Evolutionary conservation across 495 filamentous ascomycete species (phyloP).

Genomic region (Physcia stellaris): DNA sequence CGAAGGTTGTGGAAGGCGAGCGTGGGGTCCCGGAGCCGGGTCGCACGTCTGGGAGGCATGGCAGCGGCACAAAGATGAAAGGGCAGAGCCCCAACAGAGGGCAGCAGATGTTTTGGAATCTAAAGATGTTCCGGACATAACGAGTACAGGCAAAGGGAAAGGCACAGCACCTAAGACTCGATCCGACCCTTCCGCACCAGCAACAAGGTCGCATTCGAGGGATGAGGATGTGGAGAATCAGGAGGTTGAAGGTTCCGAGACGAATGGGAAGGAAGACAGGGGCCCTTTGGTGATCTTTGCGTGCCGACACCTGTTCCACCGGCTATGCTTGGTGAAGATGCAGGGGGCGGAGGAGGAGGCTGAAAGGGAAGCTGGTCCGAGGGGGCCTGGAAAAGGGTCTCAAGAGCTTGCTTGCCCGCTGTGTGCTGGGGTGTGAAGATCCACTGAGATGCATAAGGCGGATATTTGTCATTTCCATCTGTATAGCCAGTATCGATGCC

Average conservation of each 20-base stretch:
- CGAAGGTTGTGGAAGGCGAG: constrained; percentile 66
- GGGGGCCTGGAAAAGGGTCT: too few species aligned
- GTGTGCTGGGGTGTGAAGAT: too few species aligned
- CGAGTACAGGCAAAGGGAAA: constrained; percentile 19
- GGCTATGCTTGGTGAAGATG: constrained; percentile 28
- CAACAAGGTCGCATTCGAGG: neutral
- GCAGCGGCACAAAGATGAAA: constrained; percentile 44
- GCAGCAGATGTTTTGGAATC: constrained; percentile 1
- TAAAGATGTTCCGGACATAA: constrained; percentile 17
- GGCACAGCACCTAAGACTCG: constrained; percentile 19
- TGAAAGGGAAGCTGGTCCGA: neutral
- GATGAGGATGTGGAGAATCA: constrained; percentile 2
- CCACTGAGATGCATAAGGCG: too few species aligned
- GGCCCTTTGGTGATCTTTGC: constrained; percentile 36
- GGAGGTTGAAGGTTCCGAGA: neutral
- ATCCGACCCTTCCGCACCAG: neutral
- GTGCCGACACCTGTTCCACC: constrained; percentile 42
- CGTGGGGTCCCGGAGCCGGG: constrained; percentile 83
- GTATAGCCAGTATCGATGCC: too few species aligned
- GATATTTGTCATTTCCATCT: too few species aligned
- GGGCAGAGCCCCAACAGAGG: constrained; percentile 25
- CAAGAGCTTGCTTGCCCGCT: constrained; percentile 4
- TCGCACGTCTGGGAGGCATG: constrained; percentile 68
- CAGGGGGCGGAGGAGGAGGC: constrained; percentile 8
- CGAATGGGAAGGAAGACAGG: neutral